Base-by-base conservation (phyloP, 2,329 filamentous ascomycete species). In the Cladophialophora immunda region DNA sequence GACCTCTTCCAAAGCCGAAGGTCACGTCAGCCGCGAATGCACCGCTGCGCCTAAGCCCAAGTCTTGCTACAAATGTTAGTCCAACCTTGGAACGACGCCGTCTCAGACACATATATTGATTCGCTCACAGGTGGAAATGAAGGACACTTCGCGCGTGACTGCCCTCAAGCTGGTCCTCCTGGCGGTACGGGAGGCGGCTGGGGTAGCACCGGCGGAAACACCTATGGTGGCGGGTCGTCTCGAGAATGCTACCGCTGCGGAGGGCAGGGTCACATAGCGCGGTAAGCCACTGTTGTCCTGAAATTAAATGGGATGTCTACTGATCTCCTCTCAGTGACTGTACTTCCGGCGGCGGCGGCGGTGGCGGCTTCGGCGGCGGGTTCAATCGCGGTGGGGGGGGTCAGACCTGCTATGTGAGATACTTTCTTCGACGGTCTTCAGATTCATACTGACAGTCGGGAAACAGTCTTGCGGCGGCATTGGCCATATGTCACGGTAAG, bases 211-310 rank as follows among this genome's bases (percentile, higher is more conserved):
- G 76, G 79, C 67, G 80, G 81, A 70, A 82, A 81, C 73, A 79
- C 80, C 71, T 79, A 79, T 73, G 79, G 82, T 71, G 86, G 73
- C 29, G 79, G 82, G 70, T 78, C 82, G 64, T 86, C 72, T 54
- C 82, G 90, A 73, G 91, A 97, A 83, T 97, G 93, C 89, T 97
- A 97, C 89, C 97, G 97, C 90, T 99, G 95, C 83, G 94, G 94
- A 71, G 92, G 97, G 85, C 87, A 93, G 73, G 95, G 95, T 68
- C 95, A 98, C 87, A 97, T 98, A 80, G 94, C 95, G 75, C 93
- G 71, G 71, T 72, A 58, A 30, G 70, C 29, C 15, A 34, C 13
- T 92, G 75, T 93, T 93, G 87, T 95, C 92, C 25, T 11, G 88
- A 85, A 87, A 76, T 88, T 92, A 82, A 86, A 86, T 67, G 85